Percentiles rank a stretch among this genome's conserved stretches.
Conservation (phyloP, 2,329 filamentous ascomycete genomes). For the Cadophora gregata region DNA sequence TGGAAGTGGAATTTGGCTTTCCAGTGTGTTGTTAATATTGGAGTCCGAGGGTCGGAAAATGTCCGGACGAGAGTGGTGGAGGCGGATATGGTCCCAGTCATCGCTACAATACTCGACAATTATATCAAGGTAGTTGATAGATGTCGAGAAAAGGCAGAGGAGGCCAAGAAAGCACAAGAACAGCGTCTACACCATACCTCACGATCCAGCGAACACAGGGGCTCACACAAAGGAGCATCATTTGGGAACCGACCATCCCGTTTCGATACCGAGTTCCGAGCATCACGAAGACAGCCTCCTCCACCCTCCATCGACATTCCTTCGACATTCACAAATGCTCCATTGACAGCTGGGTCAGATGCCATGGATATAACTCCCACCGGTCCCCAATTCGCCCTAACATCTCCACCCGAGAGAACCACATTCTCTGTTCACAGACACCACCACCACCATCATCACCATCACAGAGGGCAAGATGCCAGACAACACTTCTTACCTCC, state of each 20-base stretch:
- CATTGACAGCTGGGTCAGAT: slow-evolving; percentile 54
- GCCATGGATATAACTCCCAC: slow-evolving; percentile 67
- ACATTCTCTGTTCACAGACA: slow-evolving; percentile 62
- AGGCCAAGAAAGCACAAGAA: slow-evolving; percentile 68
- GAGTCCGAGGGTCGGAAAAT: slow-evolving; percentile 90
- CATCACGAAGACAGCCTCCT: slow-evolving; percentile 77
- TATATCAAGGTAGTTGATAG: slow-evolving; percentile 97
- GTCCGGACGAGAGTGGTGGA: slow-evolving; percentile 96
- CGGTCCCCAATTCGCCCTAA: slow-evolving; percentile 65
- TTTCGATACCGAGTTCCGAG: slow-evolving; percentile 63
- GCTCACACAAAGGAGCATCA: slow-evolving; percentile 45
- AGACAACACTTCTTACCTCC: slow-evolving; percentile 56
- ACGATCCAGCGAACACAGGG: slow-evolving; percentile 39
- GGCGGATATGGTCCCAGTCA: slow-evolving; percentile 98
- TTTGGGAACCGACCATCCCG: slow-evolving; percentile 60
- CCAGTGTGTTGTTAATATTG: slow-evolving; percentile 98
- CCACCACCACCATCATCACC: slow-evolving; percentile 58
- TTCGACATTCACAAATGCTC: slow-evolving; percentile 55
- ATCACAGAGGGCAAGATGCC: slow-evolving; percentile 58
- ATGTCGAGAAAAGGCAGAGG: slow-evolving; percentile 83
- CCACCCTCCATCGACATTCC: slow-evolving; percentile 85
- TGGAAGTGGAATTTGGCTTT: slow-evolving; percentile 99
- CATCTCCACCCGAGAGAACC: slow-evolving; percentile 74
- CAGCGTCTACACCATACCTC: slow-evolving; percentile 46
- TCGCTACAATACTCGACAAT: slow-evolving; percentile 96